Evolutionary conservation across 1,139 yeast species (phyloP).

Genomic region (Wickerhamomyces sp.): DNA sequence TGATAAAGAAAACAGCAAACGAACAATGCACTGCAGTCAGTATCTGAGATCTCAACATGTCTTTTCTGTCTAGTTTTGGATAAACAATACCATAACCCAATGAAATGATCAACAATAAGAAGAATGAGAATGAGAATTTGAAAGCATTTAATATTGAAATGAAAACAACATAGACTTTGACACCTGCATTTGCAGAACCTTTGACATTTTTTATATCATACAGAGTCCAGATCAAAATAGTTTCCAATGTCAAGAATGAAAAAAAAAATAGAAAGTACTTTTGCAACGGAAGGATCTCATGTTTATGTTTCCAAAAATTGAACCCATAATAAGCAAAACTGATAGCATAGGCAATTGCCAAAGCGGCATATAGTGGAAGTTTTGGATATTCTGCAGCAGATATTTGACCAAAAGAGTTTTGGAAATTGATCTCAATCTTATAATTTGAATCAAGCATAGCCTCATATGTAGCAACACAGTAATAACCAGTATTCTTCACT

Average conservation of each 20-base stretch:
- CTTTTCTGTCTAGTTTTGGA: slow-evolving; percentile 70
- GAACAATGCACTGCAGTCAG: slow-evolving; percentile 71
- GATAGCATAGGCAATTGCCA: slow-evolving; percentile 79
- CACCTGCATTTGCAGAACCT: slow-evolving; percentile 51
- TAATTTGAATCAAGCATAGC: slow-evolving; percentile 39
- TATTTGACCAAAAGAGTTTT: slow-evolving; percentile 85
- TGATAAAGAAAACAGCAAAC: slow-evolving; percentile 61
- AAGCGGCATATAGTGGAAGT: slow-evolving; percentile 80
- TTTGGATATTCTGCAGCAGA: slow-evolving; percentile 91
- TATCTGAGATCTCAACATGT: slow-evolving; percentile 77
- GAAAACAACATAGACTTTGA: slow-evolving; percentile 69
- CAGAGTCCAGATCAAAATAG: slow-evolving; percentile 86
- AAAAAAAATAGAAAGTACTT: slow-evolving; percentile 84
- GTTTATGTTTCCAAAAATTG: slow-evolving; percentile 79
- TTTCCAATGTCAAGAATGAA: slow-evolving; percentile 77
- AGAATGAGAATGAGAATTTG: slow-evolving; percentile 84
- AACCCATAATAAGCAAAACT: slow-evolving; percentile 79
- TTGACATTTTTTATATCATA: slow-evolving; percentile 75
- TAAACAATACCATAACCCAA: slow-evolving; percentile 93
- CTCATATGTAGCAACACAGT: slow-evolving; percentile 74
- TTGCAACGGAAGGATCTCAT: slow-evolving; percentile 86
- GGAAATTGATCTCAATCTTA: slow-evolving; percentile 66
- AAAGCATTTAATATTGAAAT: slow-evolving; percentile 75
- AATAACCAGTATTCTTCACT: slow-evolving; percentile 77
- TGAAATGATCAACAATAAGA: slow-evolving; percentile 76